Conservation (phyloP, 2,329 filamentous ascomycete species). For the Lasiodiplodia citricola region DNA sequence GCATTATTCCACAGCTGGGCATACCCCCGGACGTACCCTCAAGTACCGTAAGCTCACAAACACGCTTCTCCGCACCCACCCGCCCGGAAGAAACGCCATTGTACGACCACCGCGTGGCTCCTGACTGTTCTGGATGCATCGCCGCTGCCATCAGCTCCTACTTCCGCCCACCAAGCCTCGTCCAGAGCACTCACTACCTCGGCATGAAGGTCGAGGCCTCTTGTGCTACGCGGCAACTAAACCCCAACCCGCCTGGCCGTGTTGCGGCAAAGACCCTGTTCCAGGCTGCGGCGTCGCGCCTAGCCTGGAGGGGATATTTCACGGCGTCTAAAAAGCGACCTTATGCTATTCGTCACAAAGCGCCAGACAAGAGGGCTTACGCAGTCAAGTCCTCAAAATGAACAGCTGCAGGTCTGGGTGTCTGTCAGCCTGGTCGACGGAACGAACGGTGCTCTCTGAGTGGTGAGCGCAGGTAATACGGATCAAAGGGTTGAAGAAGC, state of each 20-base stretch:
- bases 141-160: slow-evolving; percentile 10
- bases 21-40: slow-evolving; percentile 7
- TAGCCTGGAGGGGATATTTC: neutral
- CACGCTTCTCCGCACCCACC: slow-evolving; percentile 20
- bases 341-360: neutral
- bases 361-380: neutral
- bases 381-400: neutral
- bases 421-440: slow-evolving; percentile 5
- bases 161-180: neutral
- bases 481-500: slow-evolving; percentile 5
- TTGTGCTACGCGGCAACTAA: slow-evolving; percentile 1
- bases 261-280: neutral
- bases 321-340: neutral
- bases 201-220: slow-evolving; percentile 9
- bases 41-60: slow-evolving; percentile 18
- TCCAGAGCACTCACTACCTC: neutral
- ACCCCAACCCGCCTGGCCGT: neutral
- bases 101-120: neutral
- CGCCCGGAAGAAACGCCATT: slow-evolving; percentile 14
- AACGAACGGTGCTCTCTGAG: neutral
- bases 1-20: slow-evolving; percentile 13
- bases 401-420: slow-evolving; percentile 15
- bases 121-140: slow-evolving; percentile 19
- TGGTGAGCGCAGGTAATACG: slow-evolving; percentile 13
- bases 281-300: neutral